Base-by-base conservation (phyloP, 164 flowering plant species). In the Annona cherimola region DNA sequence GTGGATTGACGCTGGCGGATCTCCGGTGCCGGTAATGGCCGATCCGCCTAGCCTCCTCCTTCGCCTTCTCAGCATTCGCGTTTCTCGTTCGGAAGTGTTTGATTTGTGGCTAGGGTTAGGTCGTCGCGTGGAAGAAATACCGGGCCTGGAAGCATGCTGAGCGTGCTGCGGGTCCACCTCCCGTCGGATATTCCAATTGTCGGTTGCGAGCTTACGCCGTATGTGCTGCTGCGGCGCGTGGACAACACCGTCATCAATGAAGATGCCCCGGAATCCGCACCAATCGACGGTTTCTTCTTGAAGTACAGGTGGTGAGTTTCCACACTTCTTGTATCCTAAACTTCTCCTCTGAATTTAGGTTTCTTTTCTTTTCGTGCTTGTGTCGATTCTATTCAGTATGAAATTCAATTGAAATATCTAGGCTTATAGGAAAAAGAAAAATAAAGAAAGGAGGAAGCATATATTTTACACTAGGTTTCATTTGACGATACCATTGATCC, bases 171-270 rank as follows among this genome's bases (percentile, higher is more conserved):
- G 7, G 91, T 96, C 81, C 98, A 96, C 79, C 88, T 96, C 61
- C 99, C 99, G 71, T 93, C 99, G 73, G 99, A 96, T 44, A 93
- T 96, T 75, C 99, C 99, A 20, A 90, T 96, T 63, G 99, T 93
- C 7, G 99, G 99, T 54, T 93, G 98, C 66, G 99, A 96, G 90
- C 92, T 96, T 72, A 85, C 97, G 71, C 99, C 99, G 5, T 96
- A 96, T 67, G 92, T 96, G 46, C 84, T 90, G 8, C 67, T 90
- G 40, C 85, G 89, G 46, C 89, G 93, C 0, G 88, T 92, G 0
- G 97, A 96, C 68, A 86, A 83, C 77, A 46, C 84, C 40, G 72
- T 79, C 62, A 61, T 76, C 11, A 85, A 86, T 41, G 99, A 96
- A 6, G 99, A 93, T 83, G 94, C 87, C 45, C 83, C 90, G 1